Conservation (phyloP, 768 basidiomycete species). For the Zangia roseola region DNA sequence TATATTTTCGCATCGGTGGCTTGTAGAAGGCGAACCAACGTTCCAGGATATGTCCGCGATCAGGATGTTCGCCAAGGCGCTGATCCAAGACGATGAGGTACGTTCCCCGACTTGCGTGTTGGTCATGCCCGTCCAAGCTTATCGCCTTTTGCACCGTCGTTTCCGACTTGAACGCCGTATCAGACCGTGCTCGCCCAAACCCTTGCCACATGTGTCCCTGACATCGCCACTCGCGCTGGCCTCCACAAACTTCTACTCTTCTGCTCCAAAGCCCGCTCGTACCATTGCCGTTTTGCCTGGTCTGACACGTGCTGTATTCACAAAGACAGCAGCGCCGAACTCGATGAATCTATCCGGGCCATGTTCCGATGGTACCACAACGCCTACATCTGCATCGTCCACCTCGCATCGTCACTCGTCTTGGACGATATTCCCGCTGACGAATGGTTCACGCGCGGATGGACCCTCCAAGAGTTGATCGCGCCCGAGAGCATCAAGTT, state of each 20-base stretch:
- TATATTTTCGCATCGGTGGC: constrained; percentile 17
- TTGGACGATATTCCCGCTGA: constrained; percentile 9
- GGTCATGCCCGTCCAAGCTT: not conserved
- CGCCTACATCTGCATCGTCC: constrained; percentile 17
- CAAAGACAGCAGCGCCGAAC: constrained; percentile 23
- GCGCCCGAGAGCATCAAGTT: constrained; percentile 19
- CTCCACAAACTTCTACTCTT: constrained; percentile 9
- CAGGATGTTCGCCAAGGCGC: not conserved
- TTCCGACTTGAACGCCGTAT: not conserved
- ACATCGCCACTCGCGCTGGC: not conserved
- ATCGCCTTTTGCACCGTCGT: no score
- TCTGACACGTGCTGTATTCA: constrained; percentile 25
- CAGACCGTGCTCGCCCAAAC: not conserved
- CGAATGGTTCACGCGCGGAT: constrained; percentile 21
- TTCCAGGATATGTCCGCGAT: constrained; percentile 8
- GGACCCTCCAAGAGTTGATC: constrained; percentile 19
- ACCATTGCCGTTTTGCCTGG: constrained; percentile 15
- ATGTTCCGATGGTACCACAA: constrained; percentile 29
- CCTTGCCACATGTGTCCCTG: not conserved
- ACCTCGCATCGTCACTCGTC: constrained; percentile 8
- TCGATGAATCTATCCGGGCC: constrained; percentile 24
- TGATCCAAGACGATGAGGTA: constrained; percentile 5
- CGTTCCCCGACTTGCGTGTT: not conserved
- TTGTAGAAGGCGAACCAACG: constrained; percentile 9
- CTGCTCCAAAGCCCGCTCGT: constrained; percentile 10